phyloP scores from a whole-genome alignment of 78 protist genomes.

The Cyanophora paradoxa region DNA sequence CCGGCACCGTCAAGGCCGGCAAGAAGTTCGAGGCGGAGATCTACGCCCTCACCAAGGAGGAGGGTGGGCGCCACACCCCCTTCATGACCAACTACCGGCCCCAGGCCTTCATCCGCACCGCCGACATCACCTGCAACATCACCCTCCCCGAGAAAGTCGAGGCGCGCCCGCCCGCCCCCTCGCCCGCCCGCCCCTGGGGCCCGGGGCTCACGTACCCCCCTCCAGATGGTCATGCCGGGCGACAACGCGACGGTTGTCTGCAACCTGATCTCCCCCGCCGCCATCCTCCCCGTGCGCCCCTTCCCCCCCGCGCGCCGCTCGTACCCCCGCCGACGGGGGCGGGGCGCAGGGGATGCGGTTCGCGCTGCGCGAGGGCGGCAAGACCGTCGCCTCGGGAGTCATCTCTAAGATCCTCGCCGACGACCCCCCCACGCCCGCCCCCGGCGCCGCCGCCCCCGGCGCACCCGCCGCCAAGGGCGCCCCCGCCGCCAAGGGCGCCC shows the following conservation, averaged over 20 bases:
- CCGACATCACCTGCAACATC: conserved; percentile 83
- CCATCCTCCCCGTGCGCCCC: conserved; percentile 33
- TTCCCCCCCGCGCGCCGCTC: too few species aligned
- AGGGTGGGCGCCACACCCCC: conserved; percentile 94
- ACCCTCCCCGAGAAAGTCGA: conserved; percentile 54
- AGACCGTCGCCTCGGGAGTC: conserved; percentile 94
- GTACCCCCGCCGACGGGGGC: too few species aligned
- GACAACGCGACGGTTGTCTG: conserved; percentile 52
- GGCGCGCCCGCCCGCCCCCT: background rate
- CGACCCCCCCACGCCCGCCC: background rate
- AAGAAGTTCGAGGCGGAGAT: conserved; percentile 75
- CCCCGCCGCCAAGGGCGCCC: too few species aligned
- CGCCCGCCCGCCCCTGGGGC: background rate
- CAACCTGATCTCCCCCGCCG: conserved; percentile 59
- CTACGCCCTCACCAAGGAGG: conserved; percentile 86
- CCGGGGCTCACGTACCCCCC: background rate
- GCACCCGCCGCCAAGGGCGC: too few species aligned
- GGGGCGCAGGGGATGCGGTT: conserved; percentile 79
- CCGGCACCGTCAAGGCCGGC: conserved; percentile 70
- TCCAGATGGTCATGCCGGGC: conserved; percentile 92
- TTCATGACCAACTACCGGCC: conserved; percentile 46
- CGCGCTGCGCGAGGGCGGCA: conserved; percentile 92
- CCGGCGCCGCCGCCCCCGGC: too few species aligned
- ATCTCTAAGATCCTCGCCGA: conserved; percentile 63
- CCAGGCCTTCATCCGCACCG: conserved; percentile 87